Evolutionary conservation across 306 rosid species (phyloP), one percentile per base, ranked within the genome.

Genomic region (Heteromeles arbutifolia): DNA sequence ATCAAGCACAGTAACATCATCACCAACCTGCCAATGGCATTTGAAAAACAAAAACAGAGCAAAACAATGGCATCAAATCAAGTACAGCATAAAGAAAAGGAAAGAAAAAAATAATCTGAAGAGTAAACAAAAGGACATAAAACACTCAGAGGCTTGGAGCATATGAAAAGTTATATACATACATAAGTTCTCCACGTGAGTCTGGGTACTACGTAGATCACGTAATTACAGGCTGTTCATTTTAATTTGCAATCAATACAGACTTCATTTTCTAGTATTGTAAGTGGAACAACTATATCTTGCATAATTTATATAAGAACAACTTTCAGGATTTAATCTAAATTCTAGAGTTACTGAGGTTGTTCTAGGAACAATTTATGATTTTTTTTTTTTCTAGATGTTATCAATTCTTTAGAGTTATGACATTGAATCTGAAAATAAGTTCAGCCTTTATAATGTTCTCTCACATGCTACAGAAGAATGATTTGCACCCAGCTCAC

Each of bases 1-100:
- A 84, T 94, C 96, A 24, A 94, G 74, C 68, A 94, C 95, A 8
- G 80, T 79, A 63, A 94, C 96, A 34, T 90, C 96, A 77, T 92
- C 97, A 22, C 87, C 90, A 63, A 88, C 97, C 97, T 94, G 80
- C 43, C 73, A 68, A 74, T 69, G 76, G 67, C 74, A 82, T 77
- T 62, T 76, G 4, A 64, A 75, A 28, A 15, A 15, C 2, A 44
- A 22, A 22, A 12, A 22, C 8, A 50, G 28, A n/a, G 52, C 17
- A 32, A 31, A 29, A 59, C 41, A 44, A 67, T 76, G 58, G 39
- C 29, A 67, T 65, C 77, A 65, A 69, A 73, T 29, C 37, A 45
- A 37, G 69, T 53, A 82, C 73, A 63, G 15, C 78, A 50, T 32
- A 63, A 79, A 63, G n/a, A 29, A 69, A 61, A 65, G 43, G 11